Evolutionary conservation across 2,329 filamentous ascomycete genomes (phyloP).

Genomic region (Aciculosporium take): DNA sequence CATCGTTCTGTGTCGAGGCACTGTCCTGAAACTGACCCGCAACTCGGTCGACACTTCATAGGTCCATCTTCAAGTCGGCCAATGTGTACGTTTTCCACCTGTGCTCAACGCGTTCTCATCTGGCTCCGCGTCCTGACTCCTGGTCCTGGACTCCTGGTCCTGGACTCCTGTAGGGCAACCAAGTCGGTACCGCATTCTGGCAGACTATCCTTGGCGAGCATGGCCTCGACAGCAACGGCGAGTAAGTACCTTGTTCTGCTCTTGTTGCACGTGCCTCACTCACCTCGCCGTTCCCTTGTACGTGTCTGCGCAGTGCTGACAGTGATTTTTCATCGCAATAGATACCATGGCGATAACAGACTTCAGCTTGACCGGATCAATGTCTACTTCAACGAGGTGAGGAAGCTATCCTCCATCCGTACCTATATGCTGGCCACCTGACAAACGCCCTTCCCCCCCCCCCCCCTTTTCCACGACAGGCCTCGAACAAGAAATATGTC

Average conservation of each 20-base stretch:
- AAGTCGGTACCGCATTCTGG: constrained; percentile 99
- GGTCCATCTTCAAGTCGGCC: constrained; percentile 99
- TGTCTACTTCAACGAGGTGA: constrained; percentile 84
- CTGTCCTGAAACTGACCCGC: constrained; percentile 23
- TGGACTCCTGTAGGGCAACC: constrained; percentile 91
- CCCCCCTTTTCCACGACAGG: constrained; percentile 34
- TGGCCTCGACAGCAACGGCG: constrained; percentile 88
- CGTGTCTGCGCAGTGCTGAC: neutral
- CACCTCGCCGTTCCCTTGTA: neutral
- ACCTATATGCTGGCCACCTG: neutral
- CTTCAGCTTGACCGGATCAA: constrained; percentile 99
- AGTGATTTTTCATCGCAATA: neutral
- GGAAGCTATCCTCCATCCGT: constrained; percentile 8
- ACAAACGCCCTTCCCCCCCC: neutral
- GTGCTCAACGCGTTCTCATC: neutral
- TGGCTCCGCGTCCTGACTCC: neutral
- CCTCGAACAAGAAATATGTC: constrained; percentile 95
- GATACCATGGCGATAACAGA: constrained; percentile 92
- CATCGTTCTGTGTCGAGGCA: neutral
- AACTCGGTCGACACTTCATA: constrained; percentile 38
- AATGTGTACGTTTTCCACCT: constrained; percentile 57
- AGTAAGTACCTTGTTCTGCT: constrained; percentile 21
- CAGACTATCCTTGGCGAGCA: constrained; percentile 80
- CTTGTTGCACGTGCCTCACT: neutral
- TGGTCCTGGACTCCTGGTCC: too few relatives aligned